Evolutionary conservation across 495 filamentous ascomycete species (phyloP), one percentile per base, ranked within the genome.

Genomic region (Xylaria bambusicola): DNA sequence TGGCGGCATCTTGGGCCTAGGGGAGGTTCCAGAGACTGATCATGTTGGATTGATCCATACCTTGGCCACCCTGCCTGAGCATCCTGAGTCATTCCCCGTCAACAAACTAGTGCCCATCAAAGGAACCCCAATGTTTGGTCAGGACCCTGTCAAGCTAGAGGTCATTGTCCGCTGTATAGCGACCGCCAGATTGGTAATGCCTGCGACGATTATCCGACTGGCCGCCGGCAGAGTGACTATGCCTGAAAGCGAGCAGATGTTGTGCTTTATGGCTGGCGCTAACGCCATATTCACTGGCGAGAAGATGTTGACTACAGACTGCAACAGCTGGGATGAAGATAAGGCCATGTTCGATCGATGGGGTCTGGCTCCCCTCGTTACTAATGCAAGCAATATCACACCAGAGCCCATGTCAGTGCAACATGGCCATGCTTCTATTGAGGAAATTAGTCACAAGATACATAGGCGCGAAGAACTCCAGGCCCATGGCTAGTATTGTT

Each of bases 241-340:
- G 74, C 76, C 79, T 17, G 91, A 95, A 75, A 90, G 91, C 71
- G 86, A 93, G 75, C 91, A 95, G 74, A 82, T 88, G 20, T 70
- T 90, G 59, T 93, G 90, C 66, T 95, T 93, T 71, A 83, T 86
- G 80, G 89, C 91, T 0, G 91, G 91, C 24, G 91, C 91, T 0
- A 95, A 95, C 68, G 91, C 91, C 12, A 83, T 95, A 7, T 95
- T 95, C 71, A 95, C 91, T 0, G 91, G 91, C 18, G 91, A 95
- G 76, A 93, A 91, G 80, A 93, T 95, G 91, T 66, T 93, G 76
- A 95, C 91, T 17, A 93, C 91, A 0, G 88, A 88, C 55, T 93
- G 90, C 68, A 92, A 87, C 61, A 91, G 90, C 4, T 95, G 89
- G 88, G 90, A 92, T 61, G 89, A 92, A 73, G 91, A 95, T 63